Percentiles rank a stretch among this genome's conserved stretches.
Evolutionary conservation across 2,329 filamentous ascomycete species (phyloP).

Genomic region (Trichoderma simmonsii): DNA sequence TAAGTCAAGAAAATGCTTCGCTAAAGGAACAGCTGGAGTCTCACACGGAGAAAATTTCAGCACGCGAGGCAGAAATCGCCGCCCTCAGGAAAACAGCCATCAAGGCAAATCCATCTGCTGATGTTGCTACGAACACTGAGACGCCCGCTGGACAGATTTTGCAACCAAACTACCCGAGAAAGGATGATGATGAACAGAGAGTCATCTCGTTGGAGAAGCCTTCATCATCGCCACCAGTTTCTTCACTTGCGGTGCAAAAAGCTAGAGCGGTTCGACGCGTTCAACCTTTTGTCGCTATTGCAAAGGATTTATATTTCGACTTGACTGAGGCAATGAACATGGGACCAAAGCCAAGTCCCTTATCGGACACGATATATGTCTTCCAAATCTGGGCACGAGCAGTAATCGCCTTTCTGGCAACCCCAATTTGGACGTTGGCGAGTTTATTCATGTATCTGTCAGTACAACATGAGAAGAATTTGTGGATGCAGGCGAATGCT

Average conservation of each 20-base stretch:
- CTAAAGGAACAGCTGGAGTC: not conserved
- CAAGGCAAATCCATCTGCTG: not conserved
- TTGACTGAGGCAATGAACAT: not conserved
- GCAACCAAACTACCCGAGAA: not conserved
- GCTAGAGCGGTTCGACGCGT: not conserved
- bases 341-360: not conserved
- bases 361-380: not conserved
- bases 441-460: conserved; percentile 18
- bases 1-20: not conserved
- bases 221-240: not conserved
- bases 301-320: not conserved
- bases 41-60: not conserved
- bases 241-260: not conserved
- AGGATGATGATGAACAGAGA: not conserved
- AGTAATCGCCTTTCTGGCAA: conserved; percentile 14
- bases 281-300: not conserved
- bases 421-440: conserved; percentile 20
- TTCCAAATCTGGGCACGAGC: not conserved
- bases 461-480: conserved; percentile 23
- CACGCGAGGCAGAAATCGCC: not conserved
- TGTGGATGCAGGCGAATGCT: conserved; percentile 33
- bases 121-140: not conserved
- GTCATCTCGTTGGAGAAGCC: not conserved
- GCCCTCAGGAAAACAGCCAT: not conserved
- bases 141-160: not conserved